A percentile compares a stretch with the other conserved stretches of the same genome.
Evolutionary conservation across 805 yeast genomes (phyloP).

Genomic region (Schwanniomyces yamadae): DNA sequence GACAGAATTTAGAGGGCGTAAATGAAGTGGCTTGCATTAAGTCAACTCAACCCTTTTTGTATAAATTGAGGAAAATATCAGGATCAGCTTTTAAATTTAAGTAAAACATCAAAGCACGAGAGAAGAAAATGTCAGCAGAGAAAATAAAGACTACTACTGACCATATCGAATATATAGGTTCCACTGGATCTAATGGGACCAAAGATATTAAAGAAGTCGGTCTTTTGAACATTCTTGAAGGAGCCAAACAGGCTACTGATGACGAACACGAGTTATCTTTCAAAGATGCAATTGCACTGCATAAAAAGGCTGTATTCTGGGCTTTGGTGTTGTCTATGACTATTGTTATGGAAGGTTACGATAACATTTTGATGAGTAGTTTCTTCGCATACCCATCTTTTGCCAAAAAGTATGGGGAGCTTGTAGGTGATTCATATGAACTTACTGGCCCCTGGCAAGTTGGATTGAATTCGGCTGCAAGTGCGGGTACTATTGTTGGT

Average conservation of each 20-base stretch:
- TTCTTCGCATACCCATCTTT: slow-evolving; percentile 37
- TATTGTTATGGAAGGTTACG: slow-evolving; percentile 44
- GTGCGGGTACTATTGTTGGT: slow-evolving; percentile 45
- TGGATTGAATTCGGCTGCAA: slow-evolving; percentile 24
- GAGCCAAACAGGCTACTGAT: not conserved
- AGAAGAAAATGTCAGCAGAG: not conserved
- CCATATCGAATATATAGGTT: not conserved
- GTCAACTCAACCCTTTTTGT: no score
- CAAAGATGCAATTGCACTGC: not conserved
- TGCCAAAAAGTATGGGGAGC: slow-evolving; percentile 33
- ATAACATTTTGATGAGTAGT: slow-evolving; percentile 37
- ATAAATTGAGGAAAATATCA: no score
- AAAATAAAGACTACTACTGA: not conserved
- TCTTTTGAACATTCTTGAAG: no score
- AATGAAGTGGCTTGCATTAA: no score
- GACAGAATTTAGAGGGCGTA: no score
- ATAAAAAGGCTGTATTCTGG: slow-evolving; percentile 3
- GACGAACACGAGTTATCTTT: slow-evolving; percentile 1
- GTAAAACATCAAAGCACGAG: no score
- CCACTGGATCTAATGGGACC: not conserved
- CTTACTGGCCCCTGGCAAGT: slow-evolving; percentile 36
- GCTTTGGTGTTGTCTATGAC: slow-evolving; percentile 18
- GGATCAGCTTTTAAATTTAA: no score
- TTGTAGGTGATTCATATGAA: slow-evolving; percentile 28
- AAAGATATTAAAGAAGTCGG: not conserved